These are phyloP conservation scores for Akanthomyces dipterigenus DNA, from an alignment of 2,329 filamentous ascomycete species.

Conservation along the genomic window DNA sequence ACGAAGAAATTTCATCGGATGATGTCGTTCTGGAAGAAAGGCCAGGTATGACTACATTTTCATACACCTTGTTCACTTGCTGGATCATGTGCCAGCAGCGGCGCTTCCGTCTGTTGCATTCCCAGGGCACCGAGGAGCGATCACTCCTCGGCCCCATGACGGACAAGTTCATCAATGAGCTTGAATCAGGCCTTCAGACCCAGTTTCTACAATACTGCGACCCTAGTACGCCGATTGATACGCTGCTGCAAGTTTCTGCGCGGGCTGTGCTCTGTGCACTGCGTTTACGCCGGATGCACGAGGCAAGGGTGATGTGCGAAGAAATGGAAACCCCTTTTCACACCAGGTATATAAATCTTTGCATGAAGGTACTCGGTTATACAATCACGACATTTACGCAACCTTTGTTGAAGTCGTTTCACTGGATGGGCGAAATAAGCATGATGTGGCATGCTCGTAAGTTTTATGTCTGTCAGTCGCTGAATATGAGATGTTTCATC, in stretches of 20 bases:
- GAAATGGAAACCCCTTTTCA: not conserved
- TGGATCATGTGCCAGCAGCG: not conserved
- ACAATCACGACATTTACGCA: not conserved
- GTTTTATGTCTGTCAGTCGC: not conserved
- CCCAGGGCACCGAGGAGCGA: not conserved
- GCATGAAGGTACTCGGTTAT: not conserved
- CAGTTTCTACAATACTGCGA: not conserved
- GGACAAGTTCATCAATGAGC: not conserved
- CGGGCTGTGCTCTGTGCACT: constrained; percentile 8
- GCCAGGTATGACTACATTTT: not conserved
- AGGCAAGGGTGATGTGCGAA: not conserved
- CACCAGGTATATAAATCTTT: not conserved
- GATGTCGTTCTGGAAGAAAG: not conserved
- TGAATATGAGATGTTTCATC: no score
- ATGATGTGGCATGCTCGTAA: not conserved
- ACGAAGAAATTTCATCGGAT: not conserved
- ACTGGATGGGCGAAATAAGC: not conserved
- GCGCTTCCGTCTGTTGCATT: not conserved
- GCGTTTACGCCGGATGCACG: not conserved
- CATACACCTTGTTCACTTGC: not conserved
- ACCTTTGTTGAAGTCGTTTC: not conserved
- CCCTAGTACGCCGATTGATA: not conserved
- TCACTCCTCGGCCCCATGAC: not conserved
- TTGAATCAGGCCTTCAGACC: not conserved
- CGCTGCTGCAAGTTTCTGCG: not conserved